phyloP scores from a whole-genome alignment of 2,329 filamentous ascomycete species.

The Capronia epimyces region DNA sequence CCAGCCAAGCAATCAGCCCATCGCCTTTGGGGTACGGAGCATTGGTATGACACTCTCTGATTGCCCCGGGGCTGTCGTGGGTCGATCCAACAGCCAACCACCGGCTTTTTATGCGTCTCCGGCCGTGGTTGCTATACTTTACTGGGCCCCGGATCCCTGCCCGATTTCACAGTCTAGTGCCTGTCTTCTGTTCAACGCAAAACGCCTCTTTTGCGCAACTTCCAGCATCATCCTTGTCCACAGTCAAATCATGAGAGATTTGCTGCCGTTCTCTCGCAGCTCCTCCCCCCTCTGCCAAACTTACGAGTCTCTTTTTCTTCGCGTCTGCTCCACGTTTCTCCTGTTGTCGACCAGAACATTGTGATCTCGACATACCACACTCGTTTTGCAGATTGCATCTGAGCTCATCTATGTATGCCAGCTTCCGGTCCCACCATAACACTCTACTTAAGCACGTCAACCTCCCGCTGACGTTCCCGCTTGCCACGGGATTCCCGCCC shows the following conservation, averaged over 20 bases:
- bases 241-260: conserved; percentile 15
- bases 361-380: conserved; percentile 10
- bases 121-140: conserved; percentile 11
- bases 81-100: background rate
- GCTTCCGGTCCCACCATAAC: background rate
- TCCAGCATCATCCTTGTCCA: conserved; percentile 14
- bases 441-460: conserved; percentile 21
- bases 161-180: conserved; percentile 11
- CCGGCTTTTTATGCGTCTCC: background rate
- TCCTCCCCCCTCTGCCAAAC: conserved; percentile 2
- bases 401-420: conserved; percentile 8
- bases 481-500: conserved; percentile 12
- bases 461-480: conserved; percentile 13
- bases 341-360: conserved; percentile 17
- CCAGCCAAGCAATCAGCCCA: background rate
- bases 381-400: conserved; percentile 5
- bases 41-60: background rate
- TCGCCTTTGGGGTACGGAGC: background rate
- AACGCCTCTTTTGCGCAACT: conserved; percentile 15
- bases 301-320: conserved; percentile 4
- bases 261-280: conserved; percentile 7
- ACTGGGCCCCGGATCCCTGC: conserved; percentile 6
- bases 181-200: conserved; percentile 21
- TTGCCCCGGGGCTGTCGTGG: background rate
- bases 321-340: conserved; percentile 6